Evolutionary conservation across 139 green algal genomes (phyloP).

Genomic region (Monoraphidium neglectum): DNA sequence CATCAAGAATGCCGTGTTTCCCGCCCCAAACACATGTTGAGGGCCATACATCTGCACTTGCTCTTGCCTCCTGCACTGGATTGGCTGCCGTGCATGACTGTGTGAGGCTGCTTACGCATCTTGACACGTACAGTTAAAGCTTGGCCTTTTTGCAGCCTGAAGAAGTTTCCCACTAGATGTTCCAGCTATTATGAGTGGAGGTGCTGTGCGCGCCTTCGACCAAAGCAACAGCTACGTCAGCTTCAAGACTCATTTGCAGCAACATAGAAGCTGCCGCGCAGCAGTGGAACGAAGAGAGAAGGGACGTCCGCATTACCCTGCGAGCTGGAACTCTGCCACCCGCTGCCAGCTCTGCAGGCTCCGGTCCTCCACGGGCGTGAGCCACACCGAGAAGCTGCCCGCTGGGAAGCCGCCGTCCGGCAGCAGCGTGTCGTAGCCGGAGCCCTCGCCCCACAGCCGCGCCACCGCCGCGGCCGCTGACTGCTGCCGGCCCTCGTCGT

Average conservation of each 20-base stretch:
- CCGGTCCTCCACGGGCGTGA: slow-evolving; percentile 39
- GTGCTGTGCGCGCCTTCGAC: too few relatives aligned
- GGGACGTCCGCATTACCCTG: not conserved
- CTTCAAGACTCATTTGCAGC: not conserved
- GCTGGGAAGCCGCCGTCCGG: slow-evolving; percentile 42
- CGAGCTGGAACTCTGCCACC: slow-evolving; percentile 30
- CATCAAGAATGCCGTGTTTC: too few relatives aligned
- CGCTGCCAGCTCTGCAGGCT: slow-evolving; percentile 27
- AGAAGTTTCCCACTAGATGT: too few relatives aligned
- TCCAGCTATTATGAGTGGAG: too few relatives aligned
- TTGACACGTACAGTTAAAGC: too few relatives aligned
- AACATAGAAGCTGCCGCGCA: not conserved
- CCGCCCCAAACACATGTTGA: too few relatives aligned
- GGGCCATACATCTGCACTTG: too few relatives aligned
- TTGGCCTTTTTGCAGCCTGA: too few relatives aligned
- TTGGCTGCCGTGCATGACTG: too few relatives aligned
- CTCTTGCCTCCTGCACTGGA: too few relatives aligned
- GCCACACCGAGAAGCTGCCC: slow-evolving; percentile 37
- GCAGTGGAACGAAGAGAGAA: not conserved
- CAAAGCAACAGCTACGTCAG: too few relatives aligned
- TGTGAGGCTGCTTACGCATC: too few relatives aligned
- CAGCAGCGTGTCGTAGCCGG: slow-evolving; percentile 52
- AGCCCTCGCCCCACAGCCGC: slow-evolving; percentile 42
- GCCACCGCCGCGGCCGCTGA: slow-evolving; percentile 15
- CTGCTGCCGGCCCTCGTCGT: not conserved